Base-by-base conservation (phyloP, 768 basidiomycete genomes). In the Baorangia bicolor region DNA sequence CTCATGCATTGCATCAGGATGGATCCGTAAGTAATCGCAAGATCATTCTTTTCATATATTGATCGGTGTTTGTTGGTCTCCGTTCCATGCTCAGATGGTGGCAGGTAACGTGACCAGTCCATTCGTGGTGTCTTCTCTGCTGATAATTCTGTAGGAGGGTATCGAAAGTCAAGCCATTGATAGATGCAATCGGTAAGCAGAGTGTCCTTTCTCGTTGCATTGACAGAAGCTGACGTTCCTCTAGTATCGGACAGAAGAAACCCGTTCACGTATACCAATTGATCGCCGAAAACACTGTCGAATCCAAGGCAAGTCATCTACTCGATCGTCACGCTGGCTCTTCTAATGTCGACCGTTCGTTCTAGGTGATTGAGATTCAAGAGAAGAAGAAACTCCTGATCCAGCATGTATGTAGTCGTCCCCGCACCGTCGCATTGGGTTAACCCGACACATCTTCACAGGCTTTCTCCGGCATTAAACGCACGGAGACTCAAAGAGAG, bases 261-360 rank as follows among this genome's bases (percentile, higher is more conserved):
- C 75, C 81, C 1, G 92, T 95, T 31, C 86, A 88, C 59, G 92
- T 94, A 20, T 94, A 93, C 65, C 93, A 94, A 63, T 74, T 95
- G 45, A 92, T 95, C 51, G 91, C 93, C 0, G 92, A 94, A 62
- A 80, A 93, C 62, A 95, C 93, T 0, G 86, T 94, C 1, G 93
- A 95, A 70, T 81, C 89, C 13, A 93, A 90, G 71, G 92, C 86
- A 62, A 9, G 60, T 56, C n/a, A 14, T n/a, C 13, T 30, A 4
- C 27, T 49, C 45, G 41, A 45, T 53, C 18, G 23, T 49, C 34
- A 23, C 33, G 39, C 20, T 11, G 11, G 5, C 34, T 42, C n/a
- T 30, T 14, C 25, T 39, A 21, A 55, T 10, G 30, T 25, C n/a
- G 38, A 52, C 20, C 30, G 2, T 34, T 40, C n/a, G 10, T 40